A percentile compares a stretch with the other conserved stretches of the same genome.
Conservation (phyloP, 1,284 basidiomycete genomes). For the Boletellus deceptivus region DNA sequence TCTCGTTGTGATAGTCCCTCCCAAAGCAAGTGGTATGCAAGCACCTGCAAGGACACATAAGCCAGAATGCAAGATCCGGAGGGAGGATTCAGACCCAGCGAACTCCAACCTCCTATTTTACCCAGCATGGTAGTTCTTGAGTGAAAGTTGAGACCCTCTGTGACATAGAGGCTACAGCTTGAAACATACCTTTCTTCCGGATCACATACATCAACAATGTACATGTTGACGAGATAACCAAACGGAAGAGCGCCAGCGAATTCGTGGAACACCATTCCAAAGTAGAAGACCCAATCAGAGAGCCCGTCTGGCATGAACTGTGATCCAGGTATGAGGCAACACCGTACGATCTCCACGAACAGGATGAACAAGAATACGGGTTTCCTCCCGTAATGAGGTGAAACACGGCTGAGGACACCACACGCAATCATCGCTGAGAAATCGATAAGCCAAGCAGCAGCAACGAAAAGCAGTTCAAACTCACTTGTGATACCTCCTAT, state of each 20-base stretch:
- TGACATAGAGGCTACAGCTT: not conserved
- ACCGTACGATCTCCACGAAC: conserved; percentile 11
- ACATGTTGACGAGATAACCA: conserved; percentile 29
- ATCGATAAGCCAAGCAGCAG: conserved; percentile 2
- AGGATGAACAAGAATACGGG: conserved; percentile 27
- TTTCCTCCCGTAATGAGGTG: conserved; percentile 33
- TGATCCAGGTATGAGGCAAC: conserved; percentile 21
- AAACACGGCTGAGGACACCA: conserved; percentile 23
- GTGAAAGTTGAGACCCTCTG: not conserved
- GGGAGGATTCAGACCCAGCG: conserved; percentile 20
- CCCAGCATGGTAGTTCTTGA: conserved; percentile 32
- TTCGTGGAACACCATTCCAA: conserved; percentile 18
- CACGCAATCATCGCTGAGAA: conserved; percentile 18
- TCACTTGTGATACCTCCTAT: conserved; percentile 24
- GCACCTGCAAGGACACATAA: conserved; percentile 18
- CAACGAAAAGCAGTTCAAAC: not conserved
- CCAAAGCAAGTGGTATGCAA: conserved; percentile 27
- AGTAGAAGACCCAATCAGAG: conserved; percentile 14
- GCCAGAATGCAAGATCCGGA: not conserved
- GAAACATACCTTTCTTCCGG: conserved; percentile 28
- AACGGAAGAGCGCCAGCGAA: conserved; percentile 15
- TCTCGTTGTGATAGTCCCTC: conserved; percentile 30
- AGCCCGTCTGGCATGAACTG: conserved; percentile 13
- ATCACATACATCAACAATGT: conserved; percentile 28
- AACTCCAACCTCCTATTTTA: conserved; percentile 28